Evolutionary conservation across 495 filamentous ascomycete genomes (phyloP).

Genomic region (Cairneyella variabilis): DNA sequence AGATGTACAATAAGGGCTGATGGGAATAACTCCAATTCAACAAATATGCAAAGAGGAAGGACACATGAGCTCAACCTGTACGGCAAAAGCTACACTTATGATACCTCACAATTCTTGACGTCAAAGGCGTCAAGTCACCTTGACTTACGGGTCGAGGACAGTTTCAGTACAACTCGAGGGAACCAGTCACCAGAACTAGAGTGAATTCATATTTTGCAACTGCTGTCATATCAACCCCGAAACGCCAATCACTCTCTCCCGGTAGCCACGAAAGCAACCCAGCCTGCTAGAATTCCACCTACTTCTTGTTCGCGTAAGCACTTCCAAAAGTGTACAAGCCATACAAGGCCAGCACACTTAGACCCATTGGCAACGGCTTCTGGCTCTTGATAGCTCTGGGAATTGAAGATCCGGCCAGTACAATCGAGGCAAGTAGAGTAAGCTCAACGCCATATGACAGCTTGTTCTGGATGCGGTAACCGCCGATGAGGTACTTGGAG

Average conservation of each 20-base stretch:
- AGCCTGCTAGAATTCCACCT: too few relatives aligned
- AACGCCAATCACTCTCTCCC: too few relatives aligned
- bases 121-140: too few relatives aligned
- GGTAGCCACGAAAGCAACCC: too few relatives aligned
- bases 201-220: too few relatives aligned
- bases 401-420: constrained; percentile 77
- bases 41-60: neutral
- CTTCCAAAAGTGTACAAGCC: constrained; percentile 59
- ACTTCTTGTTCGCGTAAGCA: constrained; percentile 38
- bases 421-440: constrained; percentile 70
- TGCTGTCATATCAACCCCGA: too few relatives aligned
- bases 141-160: too few relatives aligned
- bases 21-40: constrained; percentile 7
- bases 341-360: constrained; percentile 61
- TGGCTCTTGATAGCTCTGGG: constrained; percentile 75
- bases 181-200: too few relatives aligned
- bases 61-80: neutral
- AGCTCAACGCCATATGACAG: constrained; percentile 72
- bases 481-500: constrained; percentile 61
- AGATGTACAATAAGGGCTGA: constrained; percentile 10
- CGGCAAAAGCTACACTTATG: too few relatives aligned
- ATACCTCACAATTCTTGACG: too few relatives aligned
- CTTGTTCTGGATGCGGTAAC: constrained; percentile 59
- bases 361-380: constrained; percentile 72
- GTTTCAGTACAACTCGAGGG: too few relatives aligned